Base-by-base conservation (phyloP, 1,284 basidiomycete genomes). In the Ceratobasidium papillatum region DNA sequence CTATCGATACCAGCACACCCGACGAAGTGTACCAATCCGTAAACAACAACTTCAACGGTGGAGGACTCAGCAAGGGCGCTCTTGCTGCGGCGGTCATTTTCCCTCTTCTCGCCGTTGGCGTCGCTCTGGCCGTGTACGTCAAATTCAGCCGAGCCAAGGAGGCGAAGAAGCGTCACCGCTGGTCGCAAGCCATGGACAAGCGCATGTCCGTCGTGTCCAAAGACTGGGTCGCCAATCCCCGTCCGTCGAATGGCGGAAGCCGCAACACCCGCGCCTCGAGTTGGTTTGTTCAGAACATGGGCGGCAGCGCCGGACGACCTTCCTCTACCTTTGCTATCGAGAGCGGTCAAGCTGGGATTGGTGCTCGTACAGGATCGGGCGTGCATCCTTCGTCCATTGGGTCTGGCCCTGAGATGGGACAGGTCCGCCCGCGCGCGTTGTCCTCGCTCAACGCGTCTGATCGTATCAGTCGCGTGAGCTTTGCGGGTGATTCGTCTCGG, bases 131-230 rank as follows among this genome's bases (percentile, higher is more conserved):
- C 27, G 82, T 84, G 0, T 93, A 89, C 80, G 79, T 93, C 82
- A 86, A 84, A 78, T 85, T 87, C 79, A 87, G 85, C 78, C 88
- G 94, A 72, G 79, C 82, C 38, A 88, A 85, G 78, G 86, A 87
- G 76, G 84, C 84, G 73, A 85, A 89, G 76, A 88, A 92, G 81
- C 85, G 89, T 78, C 88, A 86, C 81, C 85, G 87, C 61, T 95
- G 90, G 87, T 90, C 88, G 49, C 86, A 89, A 81, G 85, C 84
- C 38, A 82, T 96, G 82, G 90, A 94, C 85, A 88, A 90, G 83
- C 89, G 94, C 80, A 94, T 94, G 94, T 90, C 90, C 19, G 90
- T 90, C 76, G 89, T 94, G 77, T 90, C 89, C 7, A 83, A 84
- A 14, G 91, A 93, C 79, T 94, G 93, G 93, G 80, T 85, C 87